phyloP scores from a whole-genome alignment of 1,284 basidiomycete genomes.

The Apiotrichum gracile region DNA sequence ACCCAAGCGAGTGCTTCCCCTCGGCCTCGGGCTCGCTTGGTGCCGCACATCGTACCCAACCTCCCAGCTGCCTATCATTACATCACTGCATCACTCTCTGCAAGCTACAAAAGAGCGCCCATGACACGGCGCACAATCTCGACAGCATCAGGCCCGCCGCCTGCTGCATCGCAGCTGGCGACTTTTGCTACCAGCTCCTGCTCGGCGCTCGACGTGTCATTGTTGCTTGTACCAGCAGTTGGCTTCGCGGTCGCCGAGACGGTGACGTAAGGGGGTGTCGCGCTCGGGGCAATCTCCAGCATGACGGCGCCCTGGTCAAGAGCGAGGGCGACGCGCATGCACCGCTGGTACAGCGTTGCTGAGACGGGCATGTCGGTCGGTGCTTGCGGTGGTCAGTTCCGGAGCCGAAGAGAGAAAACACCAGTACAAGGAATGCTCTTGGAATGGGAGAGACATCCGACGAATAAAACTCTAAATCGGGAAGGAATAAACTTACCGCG shows the following conservation, averaged over 20 bases:
- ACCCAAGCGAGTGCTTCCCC: too few species aligned
- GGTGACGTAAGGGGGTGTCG: slow-evolving; percentile 2
- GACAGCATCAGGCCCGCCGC: neutral
- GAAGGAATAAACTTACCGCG: slow-evolving; percentile 4
- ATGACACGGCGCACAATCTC: neutral
- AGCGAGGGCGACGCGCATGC: slow-evolving; percentile 1
- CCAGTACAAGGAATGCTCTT: too few species aligned
- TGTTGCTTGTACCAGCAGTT: neutral
- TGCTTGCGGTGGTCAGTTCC: neutral
- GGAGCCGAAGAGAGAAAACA: too few species aligned
- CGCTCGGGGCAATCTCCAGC: slow-evolving; percentile 2
- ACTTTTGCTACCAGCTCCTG: neutral
- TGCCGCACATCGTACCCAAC: too few species aligned
- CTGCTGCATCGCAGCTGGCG: neutral
- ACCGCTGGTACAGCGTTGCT: slow-evolving; percentile 5
- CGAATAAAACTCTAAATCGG: neutral
- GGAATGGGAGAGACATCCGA: too few species aligned
- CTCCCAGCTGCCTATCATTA: neutral
- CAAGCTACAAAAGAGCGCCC: neutral
- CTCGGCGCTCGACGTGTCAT: neutral
- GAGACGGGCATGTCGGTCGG: slow-evolving; percentile 9
- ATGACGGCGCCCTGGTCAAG: neutral
- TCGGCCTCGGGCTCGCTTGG: too few species aligned
- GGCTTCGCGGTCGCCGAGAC: neutral
- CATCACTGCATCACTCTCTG: neutral